phyloP scores from a whole-genome alignment of 73 alveolate genomes.

The Symbiodinium natans region DNA sequence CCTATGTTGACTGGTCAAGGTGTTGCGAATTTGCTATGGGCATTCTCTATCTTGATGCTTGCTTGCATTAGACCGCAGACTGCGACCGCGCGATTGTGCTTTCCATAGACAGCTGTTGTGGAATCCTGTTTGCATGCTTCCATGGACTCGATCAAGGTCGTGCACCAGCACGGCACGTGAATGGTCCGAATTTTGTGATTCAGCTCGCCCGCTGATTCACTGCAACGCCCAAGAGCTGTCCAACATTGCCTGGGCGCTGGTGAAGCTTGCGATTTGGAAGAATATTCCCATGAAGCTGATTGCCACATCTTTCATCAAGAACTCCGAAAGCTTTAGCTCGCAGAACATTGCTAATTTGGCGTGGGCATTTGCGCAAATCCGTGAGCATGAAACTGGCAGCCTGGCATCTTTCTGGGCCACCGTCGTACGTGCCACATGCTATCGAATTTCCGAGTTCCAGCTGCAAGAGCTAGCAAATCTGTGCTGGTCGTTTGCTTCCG shows the following conservation, averaged over 20 bases:
- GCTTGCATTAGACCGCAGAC: too few species aligned
- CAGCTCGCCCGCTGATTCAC: background rate
- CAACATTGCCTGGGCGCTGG: conserved; percentile 49
- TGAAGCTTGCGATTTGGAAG: background rate
- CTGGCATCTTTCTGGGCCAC: background rate
- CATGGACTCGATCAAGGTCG: too few species aligned
- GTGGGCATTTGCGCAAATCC: conserved; percentile 45
- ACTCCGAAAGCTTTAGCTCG: background rate
- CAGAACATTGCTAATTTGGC: conserved; percentile 33
- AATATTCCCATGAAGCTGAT: background rate
- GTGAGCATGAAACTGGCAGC: background rate
- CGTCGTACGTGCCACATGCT: background rate
- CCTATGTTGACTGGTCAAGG: conserved; percentile 5
- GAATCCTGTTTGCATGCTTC: too few species aligned
- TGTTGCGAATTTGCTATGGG: conserved; percentile 45
- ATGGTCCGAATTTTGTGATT: background rate
- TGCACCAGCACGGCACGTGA: background rate
- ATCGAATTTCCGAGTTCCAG: conserved; percentile 15
- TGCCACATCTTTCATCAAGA: background rate
- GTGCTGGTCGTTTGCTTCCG: conserved; percentile 63
- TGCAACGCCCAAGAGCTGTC: conserved; percentile 1
- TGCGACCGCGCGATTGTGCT: too few species aligned
- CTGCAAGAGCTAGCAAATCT: conserved; percentile 9
- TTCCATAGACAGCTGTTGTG: too few species aligned
- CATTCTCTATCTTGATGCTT: background rate